Evolutionary conservation across 2,329 filamentous ascomycete species (phyloP), one percentile per base, ranked within the genome.

Genomic region (Ambrosiella beaveri): DNA sequence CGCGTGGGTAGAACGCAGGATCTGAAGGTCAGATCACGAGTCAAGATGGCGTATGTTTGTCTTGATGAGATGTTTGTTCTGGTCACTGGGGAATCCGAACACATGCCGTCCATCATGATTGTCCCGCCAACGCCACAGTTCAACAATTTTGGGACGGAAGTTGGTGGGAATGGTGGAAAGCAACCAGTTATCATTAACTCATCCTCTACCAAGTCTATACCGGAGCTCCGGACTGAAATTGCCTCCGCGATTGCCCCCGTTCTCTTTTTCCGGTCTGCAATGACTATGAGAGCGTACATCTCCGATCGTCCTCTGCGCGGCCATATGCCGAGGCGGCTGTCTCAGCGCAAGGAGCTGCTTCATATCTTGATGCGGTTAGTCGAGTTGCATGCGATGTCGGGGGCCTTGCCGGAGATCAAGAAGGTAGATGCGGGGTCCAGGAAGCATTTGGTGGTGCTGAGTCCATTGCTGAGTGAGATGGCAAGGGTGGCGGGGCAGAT

Each of bases 271-370:
- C 82, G 93, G 2, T 82, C 86, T 11, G 88, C 86, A 0, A 74
- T 95, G 13, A 83, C 87, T 0, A 71, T 97, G n/a, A 83, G 88
- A 58, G 76, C 84, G 0, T 97, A 95, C 66, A 83, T 94, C 51
- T 86, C 89, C 3, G 93, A 98, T 68, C 91, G 96, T 66, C 90
- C 91, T 0, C 74, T 98, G 17, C 78, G 93, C 12, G 90, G 93
- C 0, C 79, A 83, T 54, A 93, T 94, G 82, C 93, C 93, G 3
- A 87, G 93, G 67, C 91, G 91, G 0, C 74, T 88, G 4, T 84
- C 81, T 7, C 87, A 95, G 65, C 79, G 87, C 49, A 83, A 79
- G 62, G 93, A 95, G 66, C 71, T 98, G 9, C 67, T 86, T 3
- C 85, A 86, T 65, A 75, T 90, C 27, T 73, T 97, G 15, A 71